phyloP scores from a whole-genome alignment of 352 stramenopile genomes.

The Globisporangium nagaii region DNA sequence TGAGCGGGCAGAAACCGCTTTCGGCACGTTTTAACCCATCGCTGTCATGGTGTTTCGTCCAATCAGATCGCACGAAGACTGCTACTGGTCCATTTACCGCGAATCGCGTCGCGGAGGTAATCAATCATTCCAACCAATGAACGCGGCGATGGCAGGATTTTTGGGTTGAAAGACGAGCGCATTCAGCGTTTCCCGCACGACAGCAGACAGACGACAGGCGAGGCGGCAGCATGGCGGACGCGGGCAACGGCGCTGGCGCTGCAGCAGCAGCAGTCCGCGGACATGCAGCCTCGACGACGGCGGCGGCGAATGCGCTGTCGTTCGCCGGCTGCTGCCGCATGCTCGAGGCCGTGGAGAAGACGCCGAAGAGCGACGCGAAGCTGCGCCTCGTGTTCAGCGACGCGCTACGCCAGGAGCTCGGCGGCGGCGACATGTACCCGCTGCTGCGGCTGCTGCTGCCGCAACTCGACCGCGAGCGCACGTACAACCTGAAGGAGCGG shows the following conservation, averaged over 20 bases:
- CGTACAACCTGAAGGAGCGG: constrained; percentile 85
- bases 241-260: no score
- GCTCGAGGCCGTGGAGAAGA: constrained; percentile 63
- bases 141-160: neutral
- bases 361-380: constrained; percentile 70
- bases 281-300: neutral
- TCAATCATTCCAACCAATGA: neutral
- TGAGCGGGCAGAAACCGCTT: no score
- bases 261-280: neutral
- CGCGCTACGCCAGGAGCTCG: constrained; percentile 45
- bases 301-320: constrained; percentile 24
- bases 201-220: neutral
- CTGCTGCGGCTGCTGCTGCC: constrained; percentile 70
- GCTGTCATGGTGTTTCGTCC: no score
- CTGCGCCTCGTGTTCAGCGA: constrained; percentile 72
- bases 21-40: no score
- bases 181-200: neutral
- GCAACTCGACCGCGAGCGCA: constrained; percentile 78
- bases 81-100: no score
- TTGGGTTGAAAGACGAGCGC: neutral
- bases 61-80: neutral
- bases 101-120: no score
- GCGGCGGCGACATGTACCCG: constrained; percentile 58
- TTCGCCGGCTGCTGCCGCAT: constrained; percentile 73
- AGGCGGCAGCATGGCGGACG: neutral